phyloP scores from a whole-genome alignment of 495 filamentous ascomycete species.

The Pyronema domesticum region DNA sequence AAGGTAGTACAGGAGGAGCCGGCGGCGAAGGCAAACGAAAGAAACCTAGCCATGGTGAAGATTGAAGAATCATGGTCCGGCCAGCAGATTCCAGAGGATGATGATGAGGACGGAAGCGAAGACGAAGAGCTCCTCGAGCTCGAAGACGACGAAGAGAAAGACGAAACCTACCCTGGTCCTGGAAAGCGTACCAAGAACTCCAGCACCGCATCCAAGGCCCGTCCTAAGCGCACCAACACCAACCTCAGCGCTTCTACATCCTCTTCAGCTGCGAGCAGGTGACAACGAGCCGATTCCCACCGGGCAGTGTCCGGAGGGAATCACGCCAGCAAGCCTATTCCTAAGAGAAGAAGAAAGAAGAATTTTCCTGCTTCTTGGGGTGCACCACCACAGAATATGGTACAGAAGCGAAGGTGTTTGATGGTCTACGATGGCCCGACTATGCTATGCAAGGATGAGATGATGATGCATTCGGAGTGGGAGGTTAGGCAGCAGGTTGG shows the following conservation, averaged over 20 bases:
- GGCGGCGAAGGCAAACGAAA: constrained; percentile 85
- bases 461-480: constrained; percentile 92
- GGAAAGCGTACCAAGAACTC: constrained; percentile 7
- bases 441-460: constrained; percentile 91
- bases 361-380: constrained; percentile 89
- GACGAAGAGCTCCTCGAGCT: constrained; percentile 44
- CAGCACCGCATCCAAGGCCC: constrained; percentile 19
- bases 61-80: constrained; percentile 34
- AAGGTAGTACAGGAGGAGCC: constrained; percentile 97
- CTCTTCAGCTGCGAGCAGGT: constrained; percentile 41
- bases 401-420: constrained; percentile 89
- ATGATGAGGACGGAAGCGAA: constrained; percentile 33
- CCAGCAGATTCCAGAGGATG: constrained; percentile 61
- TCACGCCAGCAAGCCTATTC: constrained; percentile 29
- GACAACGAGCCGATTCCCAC: constrained; percentile 45
- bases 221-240: constrained; percentile 13
- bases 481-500: constrained; percentile 61
- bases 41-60: constrained; percentile 39
- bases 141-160: constrained; percentile 44
- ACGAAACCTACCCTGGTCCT: constrained; percentile 38
- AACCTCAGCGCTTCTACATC: constrained; percentile 23
- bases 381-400: constrained; percentile 75
- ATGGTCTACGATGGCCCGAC: constrained; percentile 81
- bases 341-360: constrained; percentile 62
- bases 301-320: constrained; percentile 28